Evolutionary conservation across 1,284 basidiomycete species (phyloP).

Genomic region (Trametes hirsuta): DNA sequence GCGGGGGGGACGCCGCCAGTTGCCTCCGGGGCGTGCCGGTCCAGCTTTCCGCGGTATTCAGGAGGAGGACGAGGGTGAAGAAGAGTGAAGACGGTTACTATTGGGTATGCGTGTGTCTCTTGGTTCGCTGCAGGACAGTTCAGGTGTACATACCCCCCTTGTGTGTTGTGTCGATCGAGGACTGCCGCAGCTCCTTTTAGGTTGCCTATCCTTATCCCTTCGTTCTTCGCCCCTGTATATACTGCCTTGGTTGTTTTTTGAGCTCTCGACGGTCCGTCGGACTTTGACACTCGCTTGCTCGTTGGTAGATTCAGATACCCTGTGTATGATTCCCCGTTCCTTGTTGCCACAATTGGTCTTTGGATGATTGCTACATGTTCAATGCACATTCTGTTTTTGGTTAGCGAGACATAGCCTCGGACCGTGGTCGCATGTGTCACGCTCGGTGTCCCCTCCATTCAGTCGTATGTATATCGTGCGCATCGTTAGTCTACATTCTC

Average conservation of each 20-base stretch:
- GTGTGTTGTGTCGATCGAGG: neutral
- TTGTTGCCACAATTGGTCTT: neutral
- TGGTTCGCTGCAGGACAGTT: conserved; percentile 8
- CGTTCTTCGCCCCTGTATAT: neutral
- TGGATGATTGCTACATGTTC: neutral
- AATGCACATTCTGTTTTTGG: neutral
- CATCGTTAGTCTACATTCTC: neutral
- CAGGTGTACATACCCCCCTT: conserved; percentile 14
- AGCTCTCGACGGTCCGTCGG: neutral
- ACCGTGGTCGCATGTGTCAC: too few relatives aligned
- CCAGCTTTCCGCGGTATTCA: conserved; percentile 70
- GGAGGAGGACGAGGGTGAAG: conserved; percentile 78
- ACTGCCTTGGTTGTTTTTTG: neutral
- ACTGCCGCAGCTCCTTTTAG: conserved; percentile 2
- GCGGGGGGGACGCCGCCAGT: conserved; percentile 56
- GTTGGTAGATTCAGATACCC: neutral
- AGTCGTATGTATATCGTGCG: too few relatives aligned
- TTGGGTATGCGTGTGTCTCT: neutral
- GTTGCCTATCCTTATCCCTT: conserved; percentile 21
- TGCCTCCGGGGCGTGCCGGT: conserved; percentile 63
- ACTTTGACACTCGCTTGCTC: neutral
- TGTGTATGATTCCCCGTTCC: conserved; percentile 2
- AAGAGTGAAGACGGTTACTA: conserved; percentile 42
- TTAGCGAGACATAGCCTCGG: too few relatives aligned
- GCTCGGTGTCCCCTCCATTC: too few relatives aligned